phyloP scores from a whole-genome alignment of 2,329 filamentous ascomycete genomes.

The Penicillium frequentans region DNA sequence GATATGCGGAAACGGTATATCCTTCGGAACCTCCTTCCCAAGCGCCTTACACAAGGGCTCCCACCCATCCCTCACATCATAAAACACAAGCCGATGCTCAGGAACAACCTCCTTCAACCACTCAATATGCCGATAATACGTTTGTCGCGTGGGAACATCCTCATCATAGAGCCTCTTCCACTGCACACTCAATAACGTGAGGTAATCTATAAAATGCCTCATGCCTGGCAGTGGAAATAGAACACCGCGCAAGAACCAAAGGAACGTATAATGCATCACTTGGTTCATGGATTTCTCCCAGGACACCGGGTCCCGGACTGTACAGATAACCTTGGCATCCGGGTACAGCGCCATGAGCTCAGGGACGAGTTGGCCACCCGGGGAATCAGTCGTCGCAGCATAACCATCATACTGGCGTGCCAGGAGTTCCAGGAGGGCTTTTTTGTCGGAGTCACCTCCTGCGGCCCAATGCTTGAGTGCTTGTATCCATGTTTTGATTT shows the following conservation, averaged over 20 bases:
- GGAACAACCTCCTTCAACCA: constrained; percentile 29
- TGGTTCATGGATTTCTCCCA: constrained; percentile 28
- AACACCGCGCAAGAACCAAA: constrained; percentile 20
- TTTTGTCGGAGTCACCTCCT: neutral
- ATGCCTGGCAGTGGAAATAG: constrained; percentile 27
- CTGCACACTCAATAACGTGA: constrained; percentile 13
- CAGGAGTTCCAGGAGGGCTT: constrained; percentile 12
- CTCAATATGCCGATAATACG: constrained; percentile 22
- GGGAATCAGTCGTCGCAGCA: constrained; percentile 49
- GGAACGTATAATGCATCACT: constrained; percentile 10
- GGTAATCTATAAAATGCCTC: constrained; percentile 24
- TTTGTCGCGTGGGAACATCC: constrained; percentile 4
- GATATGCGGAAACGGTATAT: constrained; percentile 38
- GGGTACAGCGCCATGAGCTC: constrained; percentile 53
- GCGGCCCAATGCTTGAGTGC: constrained; percentile 18
- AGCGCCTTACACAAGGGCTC: constrained; percentile 47
- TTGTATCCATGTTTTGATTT: constrained; percentile 25
- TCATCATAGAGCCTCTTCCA: constrained; percentile 23
- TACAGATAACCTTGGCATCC: constrained; percentile 50
- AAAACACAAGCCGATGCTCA: constrained; percentile 36
- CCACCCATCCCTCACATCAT: constrained; percentile 47
- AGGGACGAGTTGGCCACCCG: constrained; percentile 43
- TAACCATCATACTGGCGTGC: constrained; percentile 38
- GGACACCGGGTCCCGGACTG: constrained; percentile 22
- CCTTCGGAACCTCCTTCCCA: constrained; percentile 36